Conservation (phyloP, 768 basidiomycete species). For the Tulasnella sp. region DNA sequence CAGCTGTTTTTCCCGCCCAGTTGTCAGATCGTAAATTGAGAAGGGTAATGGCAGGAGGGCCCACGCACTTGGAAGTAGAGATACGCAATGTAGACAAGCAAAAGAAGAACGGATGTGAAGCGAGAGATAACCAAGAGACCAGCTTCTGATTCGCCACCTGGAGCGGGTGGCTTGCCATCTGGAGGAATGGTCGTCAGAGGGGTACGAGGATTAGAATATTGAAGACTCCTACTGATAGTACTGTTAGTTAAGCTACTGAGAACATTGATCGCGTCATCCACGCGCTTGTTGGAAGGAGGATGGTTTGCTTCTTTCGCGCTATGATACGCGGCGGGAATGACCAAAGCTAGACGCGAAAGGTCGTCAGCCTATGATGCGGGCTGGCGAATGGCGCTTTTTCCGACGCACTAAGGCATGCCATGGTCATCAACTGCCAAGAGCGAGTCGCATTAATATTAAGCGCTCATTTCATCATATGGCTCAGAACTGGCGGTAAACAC, state of each 20-base stretch:
- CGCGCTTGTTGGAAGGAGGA: constrained; percentile 12
- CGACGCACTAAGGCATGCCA: constrained; percentile 74
- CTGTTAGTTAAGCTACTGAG: not conserved
- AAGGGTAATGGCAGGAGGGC: not conserved
- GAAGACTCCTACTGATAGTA: not conserved
- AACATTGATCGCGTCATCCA: not conserved
- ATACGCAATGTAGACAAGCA: constrained; percentile 26
- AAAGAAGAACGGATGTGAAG: constrained; percentile 28
- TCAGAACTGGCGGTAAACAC: constrained; percentile 29
- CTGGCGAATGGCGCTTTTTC: not conserved
- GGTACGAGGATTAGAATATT: not conserved
- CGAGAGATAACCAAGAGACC: constrained; percentile 27
- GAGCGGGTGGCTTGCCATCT: constrained; percentile 5
- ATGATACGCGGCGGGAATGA: constrained; percentile 86
- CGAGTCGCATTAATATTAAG: constrained; percentile 25
- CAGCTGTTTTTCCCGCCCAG: not conserved
- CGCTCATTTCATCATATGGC: constrained; percentile 19
- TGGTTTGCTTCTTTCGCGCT: constrained; percentile 26
- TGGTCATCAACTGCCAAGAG: constrained; percentile 64
- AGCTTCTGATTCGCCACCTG: not conserved
- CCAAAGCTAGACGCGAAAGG: constrained; percentile 49
- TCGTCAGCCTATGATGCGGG: not conserved
- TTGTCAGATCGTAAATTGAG: not conserved
- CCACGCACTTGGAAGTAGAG: constrained; percentile 26
- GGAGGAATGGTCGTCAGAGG: not conserved